Evolutionary conservation across 2,329 filamentous ascomycete genomes (phyloP).

Genomic region (Monilinia fructigena): DNA sequence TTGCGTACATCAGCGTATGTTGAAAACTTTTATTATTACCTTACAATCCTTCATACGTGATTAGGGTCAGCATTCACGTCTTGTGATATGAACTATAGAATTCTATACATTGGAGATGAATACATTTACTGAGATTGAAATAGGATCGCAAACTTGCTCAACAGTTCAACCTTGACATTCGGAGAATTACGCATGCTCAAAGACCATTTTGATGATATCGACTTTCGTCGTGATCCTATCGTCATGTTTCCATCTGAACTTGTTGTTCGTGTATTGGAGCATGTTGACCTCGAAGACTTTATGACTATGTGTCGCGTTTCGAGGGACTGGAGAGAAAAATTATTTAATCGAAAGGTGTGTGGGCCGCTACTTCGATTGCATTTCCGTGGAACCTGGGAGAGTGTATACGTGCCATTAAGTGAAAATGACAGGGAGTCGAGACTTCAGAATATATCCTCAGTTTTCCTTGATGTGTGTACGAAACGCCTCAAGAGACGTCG

Average conservation of each 20-base stretch:
- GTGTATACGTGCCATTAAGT: not conserved
- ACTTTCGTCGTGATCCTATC: constrained; percentile 7
- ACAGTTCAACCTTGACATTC: constrained; percentile 6
- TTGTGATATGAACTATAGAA: not conserved
- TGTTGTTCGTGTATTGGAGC: constrained; percentile 25
- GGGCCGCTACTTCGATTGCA: constrained; percentile 27
- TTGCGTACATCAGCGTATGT: constrained; percentile 20
- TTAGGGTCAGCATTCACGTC: not conserved
- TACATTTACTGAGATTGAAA: not conserved
- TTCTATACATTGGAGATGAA: not conserved
- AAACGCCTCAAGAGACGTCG: constrained; percentile 5
- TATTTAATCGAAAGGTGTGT: constrained; percentile 28
- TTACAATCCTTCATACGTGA: no score
- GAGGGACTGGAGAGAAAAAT: constrained; percentile 30
- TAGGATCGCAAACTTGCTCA: constrained; percentile 16
- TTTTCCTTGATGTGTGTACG: not conserved
- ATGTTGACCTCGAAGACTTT: constrained; percentile 34
- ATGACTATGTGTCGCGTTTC: constrained; percentile 32
- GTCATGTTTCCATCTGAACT: constrained; percentile 32
- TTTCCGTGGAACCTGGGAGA: constrained; percentile 25
- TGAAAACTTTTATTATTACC: not conserved
- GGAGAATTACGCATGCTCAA: constrained; percentile 10
- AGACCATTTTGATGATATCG: constrained; percentile 21
- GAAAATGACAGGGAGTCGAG: not conserved
- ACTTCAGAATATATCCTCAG: not conserved